These are phyloP conservation scores for Magnusiomyces suaveolens DNA, from an alignment of 1,139 yeast species.

Conservation along the genomic window DNA sequence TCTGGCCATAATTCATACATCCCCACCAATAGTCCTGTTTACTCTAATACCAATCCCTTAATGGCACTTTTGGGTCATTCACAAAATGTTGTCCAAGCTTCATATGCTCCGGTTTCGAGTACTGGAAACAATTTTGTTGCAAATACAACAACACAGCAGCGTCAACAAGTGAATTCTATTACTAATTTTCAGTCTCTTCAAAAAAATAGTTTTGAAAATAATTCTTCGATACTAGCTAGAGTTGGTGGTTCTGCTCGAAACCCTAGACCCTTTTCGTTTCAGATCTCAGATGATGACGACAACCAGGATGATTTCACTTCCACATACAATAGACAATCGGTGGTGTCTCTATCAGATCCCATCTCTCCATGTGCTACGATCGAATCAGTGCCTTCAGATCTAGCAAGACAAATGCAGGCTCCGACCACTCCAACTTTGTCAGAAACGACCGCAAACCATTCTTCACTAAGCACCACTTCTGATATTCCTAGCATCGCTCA, in stretches of 20 bases:
- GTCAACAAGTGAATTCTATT: not conserved
- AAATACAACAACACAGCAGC: not conserved
- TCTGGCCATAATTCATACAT: not conserved
- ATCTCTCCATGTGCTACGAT: slow-evolving; percentile 10
- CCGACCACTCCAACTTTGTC: not conserved
- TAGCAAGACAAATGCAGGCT: not conserved
- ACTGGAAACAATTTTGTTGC: not conserved
- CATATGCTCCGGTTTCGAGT: not conserved
- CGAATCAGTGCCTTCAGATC: not conserved
- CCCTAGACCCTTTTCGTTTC: too few species aligned
- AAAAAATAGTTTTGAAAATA: too few species aligned
- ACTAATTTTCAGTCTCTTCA: not conserved
- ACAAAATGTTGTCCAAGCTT: not conserved
- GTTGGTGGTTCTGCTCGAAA: too few species aligned
- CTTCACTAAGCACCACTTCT: too few species aligned
- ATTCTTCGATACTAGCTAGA: too few species aligned
- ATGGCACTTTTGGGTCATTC: not conserved
- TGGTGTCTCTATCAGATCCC: not conserved
- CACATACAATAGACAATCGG: not conserved
- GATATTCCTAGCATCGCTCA: too few species aligned
- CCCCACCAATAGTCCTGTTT: not conserved
- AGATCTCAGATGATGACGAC: too few species aligned
- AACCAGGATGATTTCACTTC: not conserved
- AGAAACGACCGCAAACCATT: not conserved
- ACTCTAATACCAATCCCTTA: not conserved